Evolutionary conservation across 2,329 filamentous ascomycete species (phyloP), one percentile per base, ranked within the genome.

Genomic region (Aspergillus ibericus): DNA sequence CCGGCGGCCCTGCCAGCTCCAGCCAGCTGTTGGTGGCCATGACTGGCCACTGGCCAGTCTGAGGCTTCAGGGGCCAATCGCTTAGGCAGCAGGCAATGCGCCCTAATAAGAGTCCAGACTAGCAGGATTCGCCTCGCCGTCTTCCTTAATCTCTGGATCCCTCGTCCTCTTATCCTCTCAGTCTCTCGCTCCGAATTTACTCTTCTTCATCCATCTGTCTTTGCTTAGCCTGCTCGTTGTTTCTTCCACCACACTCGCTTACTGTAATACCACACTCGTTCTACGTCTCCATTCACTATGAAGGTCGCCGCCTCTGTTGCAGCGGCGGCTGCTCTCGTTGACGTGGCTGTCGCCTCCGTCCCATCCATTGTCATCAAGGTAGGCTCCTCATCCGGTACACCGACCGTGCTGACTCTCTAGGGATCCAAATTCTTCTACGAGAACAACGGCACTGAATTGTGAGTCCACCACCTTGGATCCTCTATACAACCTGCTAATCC

Each of bases 391-490:
- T 1, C 13, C 35, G 22, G 4, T 16, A n/a, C 2, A 7, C 3
- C 16, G 5, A 22, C 7, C 12, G n/a, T 34, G 8, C 42, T 58
- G 25, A 55, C 18, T 16, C 8, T 6, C 22, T 36, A 88, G 84
- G 88, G 90, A 65, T 85, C 84, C 70, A 92, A 93, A 78, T 93
- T 96, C 83, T 96, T 93, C 83, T 92, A 89, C 82, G 83, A 90
- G 76, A 89, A 87, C 74, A 89, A 88, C 75, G 87, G 87, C 70
- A 88, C 85, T 15, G 83, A 90, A 79, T 90, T 89, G 82, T 85
- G 78, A 70, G 80, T 48, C 15, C 5, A 9, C 46, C 18, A n/a
- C 10, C n/a, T 44, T n/a, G 12, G 5, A 3, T 27, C 13, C 1
- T 1, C 9, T 5, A 15, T 22, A 27, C n/a, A n/a, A n/a, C 32